phyloP scores from a whole-genome alignment of 129 eudicot species.

The Lactuca saligna region DNA sequence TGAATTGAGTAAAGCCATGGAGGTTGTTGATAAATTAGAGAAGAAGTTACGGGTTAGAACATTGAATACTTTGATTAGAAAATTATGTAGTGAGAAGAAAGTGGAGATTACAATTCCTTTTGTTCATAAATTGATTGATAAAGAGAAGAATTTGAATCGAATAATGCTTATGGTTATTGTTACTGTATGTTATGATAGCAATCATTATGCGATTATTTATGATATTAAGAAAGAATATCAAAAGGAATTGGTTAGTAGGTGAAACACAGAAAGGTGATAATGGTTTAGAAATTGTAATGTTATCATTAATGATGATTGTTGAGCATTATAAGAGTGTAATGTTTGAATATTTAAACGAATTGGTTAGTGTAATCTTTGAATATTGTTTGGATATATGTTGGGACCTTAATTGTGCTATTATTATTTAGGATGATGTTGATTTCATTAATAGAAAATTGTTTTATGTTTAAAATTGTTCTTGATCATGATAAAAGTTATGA shows the following conservation, averaged over 20 bases:
- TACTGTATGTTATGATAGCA: constrained; percentile 73
- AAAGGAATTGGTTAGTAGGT: constrained; percentile 51
- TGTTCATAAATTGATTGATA: constrained; percentile 58
- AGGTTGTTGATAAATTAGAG: constrained; percentile 63
- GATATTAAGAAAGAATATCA: constrained; percentile 59
- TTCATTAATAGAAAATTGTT: no score
- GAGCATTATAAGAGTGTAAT: no score
- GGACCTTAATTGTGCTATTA: no score
- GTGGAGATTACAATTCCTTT: constrained; percentile 65
- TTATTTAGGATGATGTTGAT: no score
- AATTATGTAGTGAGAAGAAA: constrained; percentile 82
- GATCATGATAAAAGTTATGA: no score
- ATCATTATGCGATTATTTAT: constrained; percentile 69
- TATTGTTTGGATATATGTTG: no score
- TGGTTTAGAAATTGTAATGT: no score
- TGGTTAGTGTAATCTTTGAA: no score
- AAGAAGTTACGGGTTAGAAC: constrained; percentile 78
- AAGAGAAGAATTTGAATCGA: constrained; percentile 53
- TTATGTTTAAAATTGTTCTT: no score
- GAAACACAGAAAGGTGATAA: no score
- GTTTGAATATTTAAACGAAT: no score
- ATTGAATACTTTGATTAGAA: constrained; percentile 61
- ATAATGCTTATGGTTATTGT: constrained; percentile 72
- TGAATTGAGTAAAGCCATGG: constrained; percentile 49
- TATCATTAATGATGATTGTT: no score